Base-by-base conservation (phyloP, 2,329 filamentous ascomycete genomes). In the Alternaria atra region DNA sequence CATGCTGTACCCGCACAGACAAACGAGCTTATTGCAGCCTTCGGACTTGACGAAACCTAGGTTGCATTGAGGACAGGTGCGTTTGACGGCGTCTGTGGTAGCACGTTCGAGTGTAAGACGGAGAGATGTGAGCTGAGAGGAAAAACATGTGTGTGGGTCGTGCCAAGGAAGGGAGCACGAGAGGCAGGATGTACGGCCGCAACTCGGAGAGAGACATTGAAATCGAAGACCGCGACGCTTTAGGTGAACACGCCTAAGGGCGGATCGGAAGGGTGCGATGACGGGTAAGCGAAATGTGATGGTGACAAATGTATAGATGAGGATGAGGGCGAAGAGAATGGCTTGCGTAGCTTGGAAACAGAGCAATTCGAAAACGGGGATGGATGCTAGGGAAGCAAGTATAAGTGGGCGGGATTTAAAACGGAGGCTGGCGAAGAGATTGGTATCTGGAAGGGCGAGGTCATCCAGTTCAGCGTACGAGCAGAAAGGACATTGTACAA, bases 1-100 rank as follows among this genome's bases (percentile, higher is more conserved):
- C 94, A 98, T 98, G 70, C 91, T 91, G 80, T 98, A 98, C 8
- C 95, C 95, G 79, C 95, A 99, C 15, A 93, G 89, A 76, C 95
- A 98, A 6, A 93, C 94, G 40, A 99, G 85, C 81, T 98, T 98
- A 83, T 99, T 99, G 85, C 95, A 99, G 72, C 95, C 95, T 27
- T 90, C 89, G 6, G 89, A 90, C 79, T 98, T 98, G 80, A 99
- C 92, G 77, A 98, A 98, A 15, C 90, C 92, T 9, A 94, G 92
- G 69, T 92, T 90, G 83, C 95, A 99, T 48, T 90, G 88, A 8
- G 95, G 95, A 77, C 95, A 99, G 9, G 95, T 94, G 52, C 95
- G 91, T 81, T 98, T 99, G 76, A 98, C 89, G 25, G 94, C 94
- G 75, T 94, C 89, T 64, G 94, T 97, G 83, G 96, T 95, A 56